Conservation (phyloP, 257 asterid species). For the Solanum acaule region DNA sequence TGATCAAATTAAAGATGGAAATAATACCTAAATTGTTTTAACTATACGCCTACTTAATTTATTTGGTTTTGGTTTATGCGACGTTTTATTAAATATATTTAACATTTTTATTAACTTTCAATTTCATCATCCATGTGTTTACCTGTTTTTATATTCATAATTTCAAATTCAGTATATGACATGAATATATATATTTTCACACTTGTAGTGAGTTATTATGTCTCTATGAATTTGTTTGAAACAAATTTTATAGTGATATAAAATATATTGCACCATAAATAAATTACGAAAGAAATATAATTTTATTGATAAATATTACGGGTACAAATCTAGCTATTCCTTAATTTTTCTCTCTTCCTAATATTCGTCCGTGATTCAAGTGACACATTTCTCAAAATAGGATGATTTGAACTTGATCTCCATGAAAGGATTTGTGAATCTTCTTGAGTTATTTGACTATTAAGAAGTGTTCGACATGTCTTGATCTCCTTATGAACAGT, state of each 20-base stretch:
- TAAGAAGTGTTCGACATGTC: not conserved
- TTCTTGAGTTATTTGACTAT: not conserved
- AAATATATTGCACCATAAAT: no score
- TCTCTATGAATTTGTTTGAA: not conserved
- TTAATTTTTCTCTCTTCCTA: not conserved
- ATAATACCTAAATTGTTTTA: not conserved
- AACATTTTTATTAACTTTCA: no score
- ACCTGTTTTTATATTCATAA: not conserved
- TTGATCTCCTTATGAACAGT: not conserved
- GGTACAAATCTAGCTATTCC: fast-evolving
- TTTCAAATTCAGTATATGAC: not conserved
- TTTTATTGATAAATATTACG: no score
- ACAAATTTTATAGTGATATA: no score
- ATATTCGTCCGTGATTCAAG: not conserved
- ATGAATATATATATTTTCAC: no score
- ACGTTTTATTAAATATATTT: no score
- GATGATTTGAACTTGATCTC: not conserved
- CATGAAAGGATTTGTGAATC: not conserved
- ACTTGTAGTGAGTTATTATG: not conserved
- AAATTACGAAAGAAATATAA: no score
- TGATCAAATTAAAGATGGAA: not conserved
- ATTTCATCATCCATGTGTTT: not conserved
- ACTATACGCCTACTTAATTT: not conserved
- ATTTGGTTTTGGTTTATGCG: not conserved
- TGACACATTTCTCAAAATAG: no score